Evolutionary conservation across 208 protist species (phyloP), one percentile per base, ranked within the genome.

Genomic region (Herpetomonas tarakana): DNA sequence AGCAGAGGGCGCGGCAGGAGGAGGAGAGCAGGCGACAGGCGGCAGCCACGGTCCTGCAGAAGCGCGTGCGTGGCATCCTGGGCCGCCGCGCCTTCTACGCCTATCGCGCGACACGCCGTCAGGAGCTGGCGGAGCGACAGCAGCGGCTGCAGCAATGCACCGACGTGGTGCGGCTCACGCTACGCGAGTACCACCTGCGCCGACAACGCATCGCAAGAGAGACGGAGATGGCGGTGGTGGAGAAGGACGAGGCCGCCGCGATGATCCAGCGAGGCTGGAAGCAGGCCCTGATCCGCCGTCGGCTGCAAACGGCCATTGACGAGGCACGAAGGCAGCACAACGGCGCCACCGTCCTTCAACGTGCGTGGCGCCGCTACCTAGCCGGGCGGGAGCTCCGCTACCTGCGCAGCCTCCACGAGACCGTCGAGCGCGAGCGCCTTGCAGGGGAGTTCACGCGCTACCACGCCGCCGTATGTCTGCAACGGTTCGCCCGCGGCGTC

Each of bases 341-440:
- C 11, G 52, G 78, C 0, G 80, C 82, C 16, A 53, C 71, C 28
- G 47, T 27, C 11, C 61, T 91, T 3, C 84, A 91, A 53, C 70
- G 70, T 1, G 64, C 47, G 1, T 87, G 71, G 66, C 68, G 77
- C 11, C 63, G 69, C 6, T 81, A 78, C 56, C 22, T 49, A 28
- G 78, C 81, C 1, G 70, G 69, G 0, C 71, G 75, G 18, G 78
- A 86, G 62, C 75, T 65, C 12, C 78, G 81, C 30, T 88, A 88
- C 52, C 58, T 92, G 19, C 72, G 85, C 18, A 44, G 72, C 16
- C 52, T 82, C 12, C 67, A 68, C 19, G 41, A 58, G 18, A 85
- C 76, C 4, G 59, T 66, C 6, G 46, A 70, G 29, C 56, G 64
- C 26, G 81, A 84, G 7, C 74, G 85, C 6, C 44, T 86, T 11